Evolutionary conservation across 805 yeast genomes (phyloP), one percentile per base, ranked within the genome.

Genomic region (Yamadazyma sp.): DNA sequence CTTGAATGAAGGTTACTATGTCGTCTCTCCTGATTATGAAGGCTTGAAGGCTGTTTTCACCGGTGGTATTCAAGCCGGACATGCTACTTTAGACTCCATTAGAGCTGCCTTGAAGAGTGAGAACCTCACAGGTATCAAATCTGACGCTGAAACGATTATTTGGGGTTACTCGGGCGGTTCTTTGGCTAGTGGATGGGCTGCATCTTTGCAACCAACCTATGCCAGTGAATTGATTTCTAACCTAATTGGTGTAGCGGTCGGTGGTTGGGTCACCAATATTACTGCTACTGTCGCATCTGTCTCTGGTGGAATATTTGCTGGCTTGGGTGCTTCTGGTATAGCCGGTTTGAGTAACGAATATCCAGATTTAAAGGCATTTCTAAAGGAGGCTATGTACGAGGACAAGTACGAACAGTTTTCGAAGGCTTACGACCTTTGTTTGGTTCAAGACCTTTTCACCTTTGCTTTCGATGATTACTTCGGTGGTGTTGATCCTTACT

Each of bases 151-250:
- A 15, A 45, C 53, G 3, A 47, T 45, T 9, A 20, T 64, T 31
- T 62, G 62, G 62, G 71, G 71, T 0, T 66, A 59, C 36, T 60
- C 67, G 3, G 71, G 71, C n/a, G 71, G 70, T 7, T 51, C 66
- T 1, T 41, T 64, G 20, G 66, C 71, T 10, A 36, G 62, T 12
- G 56, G 62, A 5, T 66, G 71, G 71, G 69, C 68, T 10, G 58
- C 64, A 3, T 52, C 59, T 6, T 44, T 62, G 18, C 67, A 60
- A 40, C 68, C 68, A 8, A 32, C 42, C 1, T 65, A 65, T 39
- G 70, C 70, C 4, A 62, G 64, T 2, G 70, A 66, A 45, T 43
- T 49, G 18, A 32, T 21, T 35, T 38, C 46, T 9, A 54, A 38
- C 35, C 53, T 45, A 4, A 38, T 44, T 14, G 71, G 70, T 15